Conservation (phyloP, 768 basidiomycete species). For the Terana coerulea region DNA sequence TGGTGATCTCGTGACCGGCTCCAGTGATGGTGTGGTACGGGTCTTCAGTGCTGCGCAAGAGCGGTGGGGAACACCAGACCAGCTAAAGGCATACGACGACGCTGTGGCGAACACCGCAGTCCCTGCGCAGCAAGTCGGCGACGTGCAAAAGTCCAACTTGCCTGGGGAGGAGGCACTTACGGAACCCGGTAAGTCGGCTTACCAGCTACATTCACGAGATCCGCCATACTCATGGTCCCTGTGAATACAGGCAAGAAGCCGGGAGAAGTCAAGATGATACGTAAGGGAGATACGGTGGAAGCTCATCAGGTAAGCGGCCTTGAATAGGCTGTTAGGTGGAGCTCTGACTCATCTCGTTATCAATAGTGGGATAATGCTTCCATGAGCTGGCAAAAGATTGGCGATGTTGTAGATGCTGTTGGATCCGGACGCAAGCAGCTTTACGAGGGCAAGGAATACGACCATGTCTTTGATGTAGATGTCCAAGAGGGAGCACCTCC, state of each 20-base stretch:
- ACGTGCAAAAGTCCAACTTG: conserved; percentile 89
- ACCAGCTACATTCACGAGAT: not conserved
- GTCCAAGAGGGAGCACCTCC: conserved; percentile 90
- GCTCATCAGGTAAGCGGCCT: conserved; percentile 71
- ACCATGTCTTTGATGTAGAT: conserved; percentile 99
- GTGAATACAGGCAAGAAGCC: conserved; percentile 73
- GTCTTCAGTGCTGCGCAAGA: conserved; percentile 76
- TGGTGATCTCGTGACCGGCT: conserved; percentile 88
- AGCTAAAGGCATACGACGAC: conserved; percentile 68
- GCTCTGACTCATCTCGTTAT: not conserved
- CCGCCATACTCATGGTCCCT: not conserved
- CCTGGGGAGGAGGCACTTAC: conserved; percentile 80
- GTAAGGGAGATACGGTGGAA: conserved; percentile 75
- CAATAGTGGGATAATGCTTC: conserved; percentile 74
- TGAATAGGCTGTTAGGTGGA: not conserved
- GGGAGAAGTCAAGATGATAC: conserved; percentile 92
- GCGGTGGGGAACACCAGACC: conserved; percentile 65
- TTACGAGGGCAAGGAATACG: conserved; percentile 93
- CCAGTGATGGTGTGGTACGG: conserved; percentile 84
- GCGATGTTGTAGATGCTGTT: conserved; percentile 94
- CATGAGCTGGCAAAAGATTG: conserved; percentile 86
- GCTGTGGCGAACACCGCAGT: conserved; percentile 75
- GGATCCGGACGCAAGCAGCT: conserved; percentile 87
- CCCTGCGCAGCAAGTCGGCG: conserved; percentile 84
- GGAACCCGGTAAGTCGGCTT: conserved; percentile 52